A percentile compares a stretch with the other conserved stretches of the same genome.
Conservation (phyloP, 2,329 filamentous ascomycete genomes). For the Fusarium acutatum region DNA sequence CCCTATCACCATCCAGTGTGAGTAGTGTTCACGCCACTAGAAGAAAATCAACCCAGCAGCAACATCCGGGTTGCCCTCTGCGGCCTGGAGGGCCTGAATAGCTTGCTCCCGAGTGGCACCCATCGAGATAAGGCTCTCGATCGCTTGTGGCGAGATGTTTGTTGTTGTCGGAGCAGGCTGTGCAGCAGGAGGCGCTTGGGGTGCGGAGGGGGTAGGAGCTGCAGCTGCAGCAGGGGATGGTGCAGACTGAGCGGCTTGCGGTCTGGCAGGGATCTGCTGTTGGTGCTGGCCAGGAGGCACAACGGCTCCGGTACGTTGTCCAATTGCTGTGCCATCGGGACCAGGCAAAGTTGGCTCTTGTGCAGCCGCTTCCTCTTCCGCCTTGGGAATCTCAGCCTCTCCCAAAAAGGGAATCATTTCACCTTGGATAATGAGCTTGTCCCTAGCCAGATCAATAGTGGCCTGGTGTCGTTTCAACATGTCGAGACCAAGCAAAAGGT, state of each 20-base stretch:
- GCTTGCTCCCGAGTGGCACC: constrained; percentile 82
- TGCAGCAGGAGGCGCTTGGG: constrained; percentile 41
- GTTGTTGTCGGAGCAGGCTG: constrained; percentile 38
- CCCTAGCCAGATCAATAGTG: constrained; percentile 84
- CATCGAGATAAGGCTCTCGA: constrained; percentile 79
- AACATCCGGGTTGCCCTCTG: constrained; percentile 85
- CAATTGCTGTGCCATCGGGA: constrained; percentile 88
- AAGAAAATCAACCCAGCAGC: constrained; percentile 82
- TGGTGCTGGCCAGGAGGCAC: constrained; percentile 44
- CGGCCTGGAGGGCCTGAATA: constrained; percentile 81
- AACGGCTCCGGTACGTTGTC: constrained; percentile 82
- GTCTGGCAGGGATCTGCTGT: constrained; percentile 21
- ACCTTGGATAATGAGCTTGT: constrained; percentile 87
- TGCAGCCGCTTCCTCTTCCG: constrained; percentile 75
- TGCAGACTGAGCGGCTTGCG: constrained; percentile 38
- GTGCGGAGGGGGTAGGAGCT: constrained; percentile 39
- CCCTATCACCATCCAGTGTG: constrained; percentile 11
- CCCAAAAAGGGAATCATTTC: constrained; percentile 90
- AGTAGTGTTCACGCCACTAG: constrained; percentile 27
- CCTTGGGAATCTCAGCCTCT: constrained; percentile 93
- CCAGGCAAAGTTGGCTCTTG: constrained; percentile 87
- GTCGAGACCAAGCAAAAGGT: constrained; percentile 90
- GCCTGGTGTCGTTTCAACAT: constrained; percentile 98
- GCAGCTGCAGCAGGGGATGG: constrained; percentile 41
- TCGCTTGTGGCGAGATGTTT: constrained; percentile 67